Conservation (phyloP, 768 basidiomycete species). For the Royoungia palumana region DNA sequence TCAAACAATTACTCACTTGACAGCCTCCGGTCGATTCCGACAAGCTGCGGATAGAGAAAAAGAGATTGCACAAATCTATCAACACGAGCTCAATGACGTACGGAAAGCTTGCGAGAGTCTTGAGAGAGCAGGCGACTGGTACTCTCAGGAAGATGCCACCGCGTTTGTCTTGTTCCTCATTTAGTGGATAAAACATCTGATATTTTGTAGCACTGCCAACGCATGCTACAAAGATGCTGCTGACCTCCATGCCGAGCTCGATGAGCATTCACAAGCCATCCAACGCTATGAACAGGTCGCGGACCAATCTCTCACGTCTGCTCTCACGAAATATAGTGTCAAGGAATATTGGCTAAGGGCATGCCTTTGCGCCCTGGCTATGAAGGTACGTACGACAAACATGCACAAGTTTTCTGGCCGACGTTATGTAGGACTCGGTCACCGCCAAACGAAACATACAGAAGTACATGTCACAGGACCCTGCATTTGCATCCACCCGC, state of each 20-base stretch:
- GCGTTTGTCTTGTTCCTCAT: slow-evolving; percentile 58
- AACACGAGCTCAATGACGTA: slow-evolving; percentile 78
- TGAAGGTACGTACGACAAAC: slow-evolving; percentile 56
- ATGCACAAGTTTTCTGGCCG: neutral
- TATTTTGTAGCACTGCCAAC: slow-evolving; percentile 76
- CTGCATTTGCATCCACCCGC: slow-evolving; percentile 81
- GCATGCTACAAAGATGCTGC: slow-evolving; percentile 96
- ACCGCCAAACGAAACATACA: slow-evolving; percentile 76
- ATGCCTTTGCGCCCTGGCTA: slow-evolving; percentile 83
- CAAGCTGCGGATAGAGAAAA: slow-evolving; percentile 99
- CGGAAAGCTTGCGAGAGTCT: slow-evolving; percentile 88
- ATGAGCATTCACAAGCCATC: slow-evolving; percentile 82
- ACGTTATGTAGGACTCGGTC: slow-evolving; percentile 66
- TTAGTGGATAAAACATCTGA: slow-evolving; percentile 1
- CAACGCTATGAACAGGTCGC: slow-evolving; percentile 89
- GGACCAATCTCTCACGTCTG: slow-evolving; percentile 70
- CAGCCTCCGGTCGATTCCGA: slow-evolving; percentile 83
- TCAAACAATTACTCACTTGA: slow-evolving; percentile 81
- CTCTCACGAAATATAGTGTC: slow-evolving; percentile 95
- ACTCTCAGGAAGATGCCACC: slow-evolving; percentile 93
- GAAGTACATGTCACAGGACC: slow-evolving; percentile 78
- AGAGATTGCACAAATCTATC: slow-evolving; percentile 91
- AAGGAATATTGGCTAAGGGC: slow-evolving; percentile 96
- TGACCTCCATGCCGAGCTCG: slow-evolving; percentile 87
- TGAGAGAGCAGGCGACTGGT: slow-evolving; percentile 93